Base-by-base conservation (phyloP, 2,329 filamentous ascomycete species). In the Sphaerulina musiva region DNA sequence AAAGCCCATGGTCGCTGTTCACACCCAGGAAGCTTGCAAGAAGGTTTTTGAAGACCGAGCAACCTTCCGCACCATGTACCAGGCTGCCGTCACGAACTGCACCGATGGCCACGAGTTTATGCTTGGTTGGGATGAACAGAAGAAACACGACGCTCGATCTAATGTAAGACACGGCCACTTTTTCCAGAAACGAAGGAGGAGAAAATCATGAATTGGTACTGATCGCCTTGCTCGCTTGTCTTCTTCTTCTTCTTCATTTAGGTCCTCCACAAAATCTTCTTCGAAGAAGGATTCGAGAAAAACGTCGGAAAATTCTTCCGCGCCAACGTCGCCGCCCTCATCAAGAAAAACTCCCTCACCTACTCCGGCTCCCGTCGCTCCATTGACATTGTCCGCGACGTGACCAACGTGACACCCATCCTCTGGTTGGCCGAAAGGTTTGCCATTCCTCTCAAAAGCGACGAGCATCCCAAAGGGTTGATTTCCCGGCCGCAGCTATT, bases 341-440 rank as follows among this genome's bases (percentile, higher is more conserved):
- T 79, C 59, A 68, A 74, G 55, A 67, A 75, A 46, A 73, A 72
- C 58, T 77, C 74, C 0, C 65, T 79, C 12, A 71, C 71, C 43
- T 78, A 76, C 52, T 67, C 69, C n/a, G 73, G 72, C 40, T 67
- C 69, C 20, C 68, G 72, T 42, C 72, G 72, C 36, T 73, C 75
- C 1, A 76, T 79, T 60, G 74, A 79, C 51, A 75, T 78, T 3
- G 74, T 88, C 8, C 80, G 83, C 23, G 83, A 88, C 56, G 79
- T 89, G 1, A 84, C 81, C 26, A 89, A 89, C 64, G 70, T 87
- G 26, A 79, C 77, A 0, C 84, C 85, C 5, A 80, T 83, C 3
- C 76, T 81, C 61, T 87, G 80, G 62, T 73, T 87, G 40, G 81
- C 80, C 0, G 74, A 84, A 2, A 77, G 78, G 4, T 86, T 87